Evolutionary conservation across 2,329 filamentous ascomycete genomes (phyloP), one percentile per base, ranked within the genome.

Genomic region (Venturia carpophila): DNA sequence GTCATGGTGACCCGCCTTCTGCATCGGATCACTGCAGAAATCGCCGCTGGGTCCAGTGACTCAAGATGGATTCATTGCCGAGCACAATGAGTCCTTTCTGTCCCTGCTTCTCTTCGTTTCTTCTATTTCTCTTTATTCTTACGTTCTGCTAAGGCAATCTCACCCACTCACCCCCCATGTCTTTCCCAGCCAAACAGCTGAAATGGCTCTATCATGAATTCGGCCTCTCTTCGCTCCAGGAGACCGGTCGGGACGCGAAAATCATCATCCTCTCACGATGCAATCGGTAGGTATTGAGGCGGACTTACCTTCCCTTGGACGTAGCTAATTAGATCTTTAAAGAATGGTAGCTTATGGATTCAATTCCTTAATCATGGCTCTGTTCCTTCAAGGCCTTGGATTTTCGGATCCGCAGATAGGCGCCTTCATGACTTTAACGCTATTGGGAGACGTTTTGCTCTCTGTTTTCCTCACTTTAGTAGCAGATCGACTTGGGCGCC

Each of bases 361-460:
- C 9, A 71, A 72, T 3, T 72, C 73, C 0, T 71, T 77, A 0
- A 72, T 77, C 15, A 68, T 77, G 0, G 75, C 75, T 0, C 67
- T 75, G 0, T 76, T 74, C 65, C 74, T 77, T 56, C 69, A 72
- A 65, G 68, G 70, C 19, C 69, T 75, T 9, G 71, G 70, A 3
- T 73, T 76, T 41, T 71, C 75, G 0, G 75, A 77, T 49, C 70
- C 68, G 49, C 71, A 72, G 11, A 76, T 77, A 58, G 75, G 75
- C 0, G 67, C 76, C 5, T 77, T 77, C 68, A 77, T 77, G 75
- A 77, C 75, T 3, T 67, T 77, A 60, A 77, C 75, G 0, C 66
- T 77, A 13, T 69, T 76, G 1, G 75, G 75, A 4, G 75, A 77
- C 65, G 75, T 76, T 0, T 47, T 73, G 3, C 67, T 77, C n/a